Percentiles rank a stretch among this genome's conserved stretches.
Evolutionary conservation across 345 rosid species (phyloP).

Genomic region (Gynandropsis gynandra): DNA sequence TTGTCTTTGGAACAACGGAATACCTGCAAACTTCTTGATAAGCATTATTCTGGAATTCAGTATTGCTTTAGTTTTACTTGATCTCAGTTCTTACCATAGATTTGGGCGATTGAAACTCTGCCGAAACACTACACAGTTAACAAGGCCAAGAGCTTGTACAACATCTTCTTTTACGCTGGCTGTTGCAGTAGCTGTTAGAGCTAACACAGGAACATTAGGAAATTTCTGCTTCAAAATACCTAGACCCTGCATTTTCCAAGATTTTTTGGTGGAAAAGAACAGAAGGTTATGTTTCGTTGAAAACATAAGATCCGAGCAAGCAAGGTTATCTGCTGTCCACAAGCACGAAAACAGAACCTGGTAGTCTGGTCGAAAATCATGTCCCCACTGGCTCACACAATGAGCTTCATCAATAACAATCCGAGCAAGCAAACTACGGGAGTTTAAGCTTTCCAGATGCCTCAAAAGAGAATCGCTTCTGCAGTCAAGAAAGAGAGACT

Average conservation of each 20-base stretch:
- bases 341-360: conserved; percentile 51
- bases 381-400: conserved; percentile 99
- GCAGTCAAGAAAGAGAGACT: conserved; percentile 28
- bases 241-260: conserved; percentile 58
- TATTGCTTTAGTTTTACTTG: conserved; percentile 18
- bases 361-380: conserved; percentile 99
- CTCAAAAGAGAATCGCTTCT: conserved; percentile 93
- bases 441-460: conserved; percentile 65
- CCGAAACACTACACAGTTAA: conserved; percentile 86
- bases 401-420: conserved; percentile 99
- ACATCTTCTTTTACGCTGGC: conserved; percentile 99
- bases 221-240: conserved; percentile 94
- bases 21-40: conserved; percentile 51
- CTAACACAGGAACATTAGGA: conserved; percentile 81
- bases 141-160: conserved; percentile 97
- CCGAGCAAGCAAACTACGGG: conserved; percentile 79
- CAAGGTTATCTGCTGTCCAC: conserved; percentile 8
- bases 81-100: conserved; percentile 51
- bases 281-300: conserved; percentile 11
- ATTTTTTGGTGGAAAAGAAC: conserved; percentile 17
- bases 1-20: conserved; percentile 75
- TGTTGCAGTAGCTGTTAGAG: conserved; percentile 98
- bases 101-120: conserved; percentile 98
- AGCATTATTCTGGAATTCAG: conserved; percentile 25
- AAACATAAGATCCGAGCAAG: too few species aligned